Evolutionary conservation across 495 filamentous ascomycete species (phyloP).

Genomic region (Jackrogersella minutella): DNA sequence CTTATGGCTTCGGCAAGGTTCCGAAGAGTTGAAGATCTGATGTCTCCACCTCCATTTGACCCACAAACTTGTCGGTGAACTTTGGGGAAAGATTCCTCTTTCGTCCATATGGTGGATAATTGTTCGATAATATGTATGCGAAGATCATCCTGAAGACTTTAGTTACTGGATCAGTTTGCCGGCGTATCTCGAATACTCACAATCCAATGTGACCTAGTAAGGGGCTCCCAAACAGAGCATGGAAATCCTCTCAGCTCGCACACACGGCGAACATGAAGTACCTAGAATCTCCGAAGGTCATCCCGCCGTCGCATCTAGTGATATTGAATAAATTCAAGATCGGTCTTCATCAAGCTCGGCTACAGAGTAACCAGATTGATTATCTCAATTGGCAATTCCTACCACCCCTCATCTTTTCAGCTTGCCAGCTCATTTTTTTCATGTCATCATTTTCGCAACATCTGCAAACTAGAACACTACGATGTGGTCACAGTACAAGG

Average conservation of each 20-base stretch:
- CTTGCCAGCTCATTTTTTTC: neutral
- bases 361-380: neutral
- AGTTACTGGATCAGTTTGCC: neutral
- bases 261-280: neutral
- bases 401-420: neutral
- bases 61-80: constrained; percentile 11
- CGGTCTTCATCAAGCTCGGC: neutral
- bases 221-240: neutral
- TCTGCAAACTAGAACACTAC: neutral
- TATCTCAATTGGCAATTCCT: neutral
- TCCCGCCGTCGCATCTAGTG: neutral
- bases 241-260: neutral
- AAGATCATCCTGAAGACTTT: neutral
- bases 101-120: constrained; percentile 3
- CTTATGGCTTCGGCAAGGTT: constrained; percentile 41
- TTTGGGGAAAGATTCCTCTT: constrained; percentile 18
- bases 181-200: neutral
- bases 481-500: neutral
- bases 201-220: neutral
- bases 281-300: neutral
- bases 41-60: constrained; percentile 30
- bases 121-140: constrained; percentile 13
- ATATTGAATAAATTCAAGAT: neutral
- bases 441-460: neutral
- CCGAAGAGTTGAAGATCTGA: constrained; percentile 32